Conservation (phyloP, 179 eudicot species). For the Camellia oleifera region DNA sequence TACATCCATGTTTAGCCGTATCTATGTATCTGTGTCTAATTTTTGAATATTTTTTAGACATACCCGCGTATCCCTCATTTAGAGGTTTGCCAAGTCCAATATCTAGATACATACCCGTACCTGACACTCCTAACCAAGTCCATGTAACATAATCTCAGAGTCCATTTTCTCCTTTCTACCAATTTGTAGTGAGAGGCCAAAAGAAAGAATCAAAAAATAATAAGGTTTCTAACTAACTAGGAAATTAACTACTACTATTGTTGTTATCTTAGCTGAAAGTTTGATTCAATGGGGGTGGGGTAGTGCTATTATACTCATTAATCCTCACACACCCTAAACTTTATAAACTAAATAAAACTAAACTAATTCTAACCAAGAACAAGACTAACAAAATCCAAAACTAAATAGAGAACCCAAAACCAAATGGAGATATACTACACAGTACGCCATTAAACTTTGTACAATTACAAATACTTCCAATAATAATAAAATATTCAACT, state of each 20-base stretch:
- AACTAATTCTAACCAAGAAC: neutral
- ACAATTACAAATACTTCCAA: neutral
- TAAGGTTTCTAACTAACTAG: neutral
- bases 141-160: no score
- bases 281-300: neutral
- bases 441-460: neutral
- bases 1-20: no score
- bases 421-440: neutral
- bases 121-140: no score
- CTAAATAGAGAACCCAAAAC: no score
- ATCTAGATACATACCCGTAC: no score
- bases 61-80: no score
- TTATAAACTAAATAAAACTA: neutral
- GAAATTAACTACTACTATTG: neutral
- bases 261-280: neutral
- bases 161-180: no score
- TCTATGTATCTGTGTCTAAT: no score
- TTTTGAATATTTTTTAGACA: no score
- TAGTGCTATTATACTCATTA: neutral
- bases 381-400: neutral
- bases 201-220: neutral
- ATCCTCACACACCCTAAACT: neutral
- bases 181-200: neutral
- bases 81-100: no score
- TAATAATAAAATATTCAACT: neutral